Percentiles rank a stretch among this genome's conserved stretches.
Evolutionary conservation across 2,329 filamentous ascomycete species (phyloP).

Genomic region (Coniochaeta prunicola): DNA sequence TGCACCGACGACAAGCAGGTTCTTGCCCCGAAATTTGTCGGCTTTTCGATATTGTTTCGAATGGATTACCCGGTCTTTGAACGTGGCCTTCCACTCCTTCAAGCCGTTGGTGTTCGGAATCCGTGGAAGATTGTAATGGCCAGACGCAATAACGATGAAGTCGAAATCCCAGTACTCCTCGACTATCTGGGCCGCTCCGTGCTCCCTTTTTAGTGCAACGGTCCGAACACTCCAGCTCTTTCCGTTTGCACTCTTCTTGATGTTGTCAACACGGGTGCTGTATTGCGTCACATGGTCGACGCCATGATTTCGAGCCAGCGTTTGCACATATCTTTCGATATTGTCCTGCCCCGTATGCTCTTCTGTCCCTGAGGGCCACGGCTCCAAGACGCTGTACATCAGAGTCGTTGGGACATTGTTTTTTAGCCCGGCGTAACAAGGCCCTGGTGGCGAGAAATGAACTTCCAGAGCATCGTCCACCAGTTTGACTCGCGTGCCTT

Average conservation of each 20-base stretch:
- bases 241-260: conserved; percentile 33
- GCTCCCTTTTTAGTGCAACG: conserved; percentile 28
- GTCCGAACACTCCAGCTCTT: conserved; percentile 44
- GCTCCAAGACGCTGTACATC: conserved; percentile 32
- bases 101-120: conserved; percentile 56
- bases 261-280: conserved; percentile 50
- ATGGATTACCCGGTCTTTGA: conserved; percentile 49
- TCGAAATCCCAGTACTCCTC: conserved; percentile 43
- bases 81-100: conserved; percentile 44
- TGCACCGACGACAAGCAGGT: conserved; percentile 46
- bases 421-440: conserved; percentile 54
- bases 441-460: conserved; percentile 20
- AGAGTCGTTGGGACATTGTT: conserved; percentile 67
- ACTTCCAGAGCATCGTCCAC: conserved; percentile 34
- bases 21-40: conserved; percentile 28
- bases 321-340: conserved; percentile 53
- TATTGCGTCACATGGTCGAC: conserved; percentile 44
- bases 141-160: conserved; percentile 57
- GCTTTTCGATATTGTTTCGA: conserved; percentile 68
- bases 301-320: conserved; percentile 42
- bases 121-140: conserved; percentile 58
- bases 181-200: conserved; percentile 15
- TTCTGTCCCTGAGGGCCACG: conserved; percentile 52
- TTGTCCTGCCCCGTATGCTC: conserved; percentile 51
- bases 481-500: not conserved